Evolutionary conservation across 768 basidiomycete species (phyloP).

Genomic region (Megacollybia marginata): DNA sequence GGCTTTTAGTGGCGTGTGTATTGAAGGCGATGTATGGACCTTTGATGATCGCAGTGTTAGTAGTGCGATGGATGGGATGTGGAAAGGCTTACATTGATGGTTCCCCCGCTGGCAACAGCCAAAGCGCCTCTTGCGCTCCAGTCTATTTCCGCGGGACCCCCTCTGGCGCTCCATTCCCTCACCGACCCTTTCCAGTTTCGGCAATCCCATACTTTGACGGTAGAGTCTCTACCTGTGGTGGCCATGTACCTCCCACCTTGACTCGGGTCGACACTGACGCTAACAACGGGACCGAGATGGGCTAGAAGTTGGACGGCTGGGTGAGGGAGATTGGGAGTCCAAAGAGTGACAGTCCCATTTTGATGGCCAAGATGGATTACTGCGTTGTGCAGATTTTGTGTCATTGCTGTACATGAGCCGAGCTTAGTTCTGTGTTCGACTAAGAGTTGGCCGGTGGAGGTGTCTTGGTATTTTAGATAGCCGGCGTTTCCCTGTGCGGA

Average conservation of each 20-base stretch:
- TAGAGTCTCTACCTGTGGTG: conserved; percentile 80
- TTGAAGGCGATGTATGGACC: conserved; percentile 68
- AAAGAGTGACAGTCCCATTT: conserved; percentile 92
- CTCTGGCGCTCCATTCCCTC: conserved; percentile 65
- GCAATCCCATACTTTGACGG: conserved; percentile 94
- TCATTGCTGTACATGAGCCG: conserved; percentile 77
- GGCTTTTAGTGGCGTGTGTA: conserved; percentile 46
- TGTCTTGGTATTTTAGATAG: conserved; percentile 94
- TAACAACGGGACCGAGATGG: conserved; percentile 80
- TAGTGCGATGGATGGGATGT: neutral
- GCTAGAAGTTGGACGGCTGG: conserved; percentile 90
- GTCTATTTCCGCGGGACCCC: conserved; percentile 60
- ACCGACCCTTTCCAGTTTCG: conserved; percentile 91
- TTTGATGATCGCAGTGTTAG: conserved; percentile 19
- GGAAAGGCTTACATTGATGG: conserved; percentile 60
- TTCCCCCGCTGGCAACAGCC: conserved; percentile 76
- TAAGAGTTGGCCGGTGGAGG: conserved; percentile 83
- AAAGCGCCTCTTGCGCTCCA: conserved; percentile 86
- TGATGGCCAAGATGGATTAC: conserved; percentile 93
- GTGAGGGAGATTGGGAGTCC: conserved; percentile 92
- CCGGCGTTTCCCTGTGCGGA: conserved; percentile 70
- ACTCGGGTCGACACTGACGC: conserved; percentile 78
- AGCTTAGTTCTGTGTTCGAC: conserved; percentile 87
- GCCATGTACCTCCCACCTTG: conserved; percentile 87
- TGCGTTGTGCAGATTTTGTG: conserved; percentile 89